Percentiles rank a stretch among this genome's conserved stretches.
Conservation (phyloP, 2,329 filamentous ascomycete genomes). For the Fusarium brevicatenulatum region DNA sequence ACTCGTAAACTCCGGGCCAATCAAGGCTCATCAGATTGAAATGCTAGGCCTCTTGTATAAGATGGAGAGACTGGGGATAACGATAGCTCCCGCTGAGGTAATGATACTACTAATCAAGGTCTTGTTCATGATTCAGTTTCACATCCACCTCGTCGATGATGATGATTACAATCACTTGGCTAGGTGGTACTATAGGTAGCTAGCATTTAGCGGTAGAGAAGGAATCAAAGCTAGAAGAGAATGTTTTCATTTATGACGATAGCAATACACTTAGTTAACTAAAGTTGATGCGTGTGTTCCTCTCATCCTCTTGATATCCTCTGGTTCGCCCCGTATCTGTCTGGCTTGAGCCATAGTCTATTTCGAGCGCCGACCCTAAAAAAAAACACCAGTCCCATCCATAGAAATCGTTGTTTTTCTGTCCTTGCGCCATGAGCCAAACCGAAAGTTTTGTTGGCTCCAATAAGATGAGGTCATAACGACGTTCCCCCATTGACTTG, state of each 20-base stretch:
- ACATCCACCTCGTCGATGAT: conserved; percentile 5
- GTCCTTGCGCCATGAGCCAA: conserved; percentile 38
- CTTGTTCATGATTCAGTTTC: conserved; percentile 23
- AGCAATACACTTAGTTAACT: conserved; percentile 1
- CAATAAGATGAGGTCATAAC: conserved; percentile 28
- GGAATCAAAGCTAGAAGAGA: background rate
- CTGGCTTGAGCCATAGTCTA: conserved; percentile 42
- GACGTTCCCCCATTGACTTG: conserved; percentile 20
- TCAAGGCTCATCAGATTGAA: conserved; percentile 4
- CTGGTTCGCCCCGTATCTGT: conserved; percentile 28
- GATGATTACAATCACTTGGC: background rate
- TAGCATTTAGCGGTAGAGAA: background rate
- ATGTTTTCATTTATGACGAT: conserved; percentile 15
- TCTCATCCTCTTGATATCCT: conserved; percentile 3
- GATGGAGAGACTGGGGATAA: background rate
- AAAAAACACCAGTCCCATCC: conserved; percentile 23
- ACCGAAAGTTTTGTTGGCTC: conserved; percentile 25
- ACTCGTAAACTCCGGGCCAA: conserved; percentile 4
- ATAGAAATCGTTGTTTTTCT: conserved; percentile 26
- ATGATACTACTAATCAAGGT: background rate
- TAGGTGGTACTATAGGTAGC: background rate
- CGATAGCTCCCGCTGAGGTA: background rate
- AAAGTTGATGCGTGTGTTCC: background rate
- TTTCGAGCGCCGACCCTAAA: conserved; percentile 33
- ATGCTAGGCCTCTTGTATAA: conserved; percentile 5